Base-by-base conservation (phyloP, 805 yeast genomes). In the Pichia kluyveri region DNA sequence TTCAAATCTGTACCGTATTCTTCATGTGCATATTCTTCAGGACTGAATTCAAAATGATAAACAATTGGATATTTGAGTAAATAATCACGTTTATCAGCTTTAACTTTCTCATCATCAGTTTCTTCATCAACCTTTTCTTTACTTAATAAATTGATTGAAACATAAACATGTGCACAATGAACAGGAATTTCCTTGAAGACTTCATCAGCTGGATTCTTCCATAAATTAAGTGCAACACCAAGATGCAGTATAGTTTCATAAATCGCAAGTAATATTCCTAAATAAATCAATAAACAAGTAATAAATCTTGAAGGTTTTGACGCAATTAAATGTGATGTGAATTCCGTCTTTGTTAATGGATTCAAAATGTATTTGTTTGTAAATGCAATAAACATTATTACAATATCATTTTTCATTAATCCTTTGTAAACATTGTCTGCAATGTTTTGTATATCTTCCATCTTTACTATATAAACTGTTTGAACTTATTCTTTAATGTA, bases 41-140 rank as follows among this genome's bases (percentile, higher is more conserved):
- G 93, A 31, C 86, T 78, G 63, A 86, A 86, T 60, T 86, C 95
- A 54, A 84, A 72, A 61, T 84, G 85, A 60, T 81, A 86, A 27
- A 68, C 69, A 32, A 83, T 52, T 2, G 77, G 74, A 26, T 59
- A 62, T 5, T 55, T 46, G 19, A 68, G 51, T 47, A 63, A 32
- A 1, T 46, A 26, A 4, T 39, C 44, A n/a, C 36, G 42, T 15
- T 42, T 54, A 44, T 38, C 15, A 5, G 26, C 26, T 23, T 23
- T 23, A 23, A 23, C 26, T 23, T 23, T 5, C 26, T 6, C 26
- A 23, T 23, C 26, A 23, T 23, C 26, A 23, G 26, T 23, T 23
- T 23, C 26, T 23, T 42, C 44, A 6, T 43, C 19, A 10, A 30
- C 30, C 3, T 57, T 51, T 7, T 36, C 37, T 9, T 42, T 41